These are phyloP conservation scores for Allantophomopsis cytisporea DNA, from an alignment of 2,329 filamentous ascomycete species.

Conservation along the genomic window DNA sequence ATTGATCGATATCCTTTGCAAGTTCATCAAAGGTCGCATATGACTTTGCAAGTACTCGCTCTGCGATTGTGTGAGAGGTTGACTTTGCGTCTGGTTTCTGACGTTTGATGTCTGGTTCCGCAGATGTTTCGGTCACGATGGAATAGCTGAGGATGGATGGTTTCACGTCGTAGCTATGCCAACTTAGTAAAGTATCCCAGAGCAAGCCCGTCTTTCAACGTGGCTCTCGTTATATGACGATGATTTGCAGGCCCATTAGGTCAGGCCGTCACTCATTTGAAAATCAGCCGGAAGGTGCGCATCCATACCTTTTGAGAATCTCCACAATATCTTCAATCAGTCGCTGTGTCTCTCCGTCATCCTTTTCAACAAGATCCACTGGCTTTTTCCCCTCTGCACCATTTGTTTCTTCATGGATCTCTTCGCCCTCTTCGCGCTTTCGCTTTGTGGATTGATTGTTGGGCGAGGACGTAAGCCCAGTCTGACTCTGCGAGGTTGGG, in stretches of 20 bases:
- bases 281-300: no score
- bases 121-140: constrained; percentile 28
- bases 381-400: not conserved
- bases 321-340: constrained; percentile 27
- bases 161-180: constrained; percentile 35
- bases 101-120: constrained; percentile 44
- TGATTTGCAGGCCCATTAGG: no score
- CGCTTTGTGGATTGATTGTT: constrained; percentile 32
- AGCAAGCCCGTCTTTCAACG: no score
- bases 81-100: constrained; percentile 37
- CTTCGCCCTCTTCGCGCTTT: constrained; percentile 40
- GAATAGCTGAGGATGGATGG: constrained; percentile 41
- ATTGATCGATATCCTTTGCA: constrained; percentile 39
- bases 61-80: constrained; percentile 26
- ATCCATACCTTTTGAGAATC: constrained; percentile 26
- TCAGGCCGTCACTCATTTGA: no score
- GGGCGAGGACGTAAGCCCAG: constrained; percentile 6
- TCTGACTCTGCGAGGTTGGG: constrained; percentile 16
- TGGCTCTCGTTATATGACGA: no score
- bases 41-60: constrained; percentile 21
- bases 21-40: constrained; percentile 54
- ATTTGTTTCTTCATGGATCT: constrained; percentile 12
- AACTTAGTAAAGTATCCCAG: no score
- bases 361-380: constrained; percentile 1
- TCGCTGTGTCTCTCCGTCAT: constrained; percentile 17